Evolutionary conservation across 2,329 filamentous ascomycete species (phyloP).

Genomic region (Claviceps sp.): DNA sequence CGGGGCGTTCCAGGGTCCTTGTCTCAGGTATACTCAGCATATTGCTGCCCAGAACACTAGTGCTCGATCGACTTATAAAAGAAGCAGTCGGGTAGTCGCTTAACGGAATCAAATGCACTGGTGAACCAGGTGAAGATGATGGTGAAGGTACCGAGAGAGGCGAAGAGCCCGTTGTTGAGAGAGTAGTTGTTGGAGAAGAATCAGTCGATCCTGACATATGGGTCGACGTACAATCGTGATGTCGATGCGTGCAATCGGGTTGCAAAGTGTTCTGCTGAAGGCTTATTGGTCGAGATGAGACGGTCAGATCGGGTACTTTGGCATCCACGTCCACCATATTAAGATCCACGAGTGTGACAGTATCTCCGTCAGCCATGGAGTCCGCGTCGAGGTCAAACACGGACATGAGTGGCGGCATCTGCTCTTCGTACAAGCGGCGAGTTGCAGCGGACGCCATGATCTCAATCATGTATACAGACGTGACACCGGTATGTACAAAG

Average conservation of each 20-base stretch:
- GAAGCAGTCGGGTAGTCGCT: conserved; percentile 52
- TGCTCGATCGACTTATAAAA: conserved; percentile 33
- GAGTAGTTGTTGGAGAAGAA: conserved; percentile 87
- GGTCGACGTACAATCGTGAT: conserved; percentile 65
- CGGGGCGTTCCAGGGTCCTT: conserved; percentile 37
- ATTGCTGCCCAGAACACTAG: conserved; percentile 6
- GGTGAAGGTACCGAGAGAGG: conserved; percentile 83
- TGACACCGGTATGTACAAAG: neutral
- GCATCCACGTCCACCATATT: conserved; percentile 37
- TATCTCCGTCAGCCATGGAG: conserved; percentile 37
- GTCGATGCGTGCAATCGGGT: conserved; percentile 46
- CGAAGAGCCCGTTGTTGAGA: conserved; percentile 85
- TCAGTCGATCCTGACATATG: conserved; percentile 74
- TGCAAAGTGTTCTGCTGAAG: conserved; percentile 28
- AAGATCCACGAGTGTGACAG: conserved; percentile 40
- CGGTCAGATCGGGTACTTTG: conserved; percentile 23
- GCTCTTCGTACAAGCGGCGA: conserved; percentile 50
- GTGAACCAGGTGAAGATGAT: conserved; percentile 84
- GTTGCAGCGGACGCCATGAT: conserved; percentile 51
- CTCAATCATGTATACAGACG: conserved; percentile 1
- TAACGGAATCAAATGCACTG: conserved; percentile 58
- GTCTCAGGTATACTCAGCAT: conserved; percentile 30
- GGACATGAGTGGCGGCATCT: conserved; percentile 65
- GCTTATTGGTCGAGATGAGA: conserved; percentile 22
- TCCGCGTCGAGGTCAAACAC: conserved; percentile 54